These are phyloP conservation scores for Dictyostelium citrinum DNA, from an alignment of 78 protist genomes.

Conservation along the genomic window DNA sequence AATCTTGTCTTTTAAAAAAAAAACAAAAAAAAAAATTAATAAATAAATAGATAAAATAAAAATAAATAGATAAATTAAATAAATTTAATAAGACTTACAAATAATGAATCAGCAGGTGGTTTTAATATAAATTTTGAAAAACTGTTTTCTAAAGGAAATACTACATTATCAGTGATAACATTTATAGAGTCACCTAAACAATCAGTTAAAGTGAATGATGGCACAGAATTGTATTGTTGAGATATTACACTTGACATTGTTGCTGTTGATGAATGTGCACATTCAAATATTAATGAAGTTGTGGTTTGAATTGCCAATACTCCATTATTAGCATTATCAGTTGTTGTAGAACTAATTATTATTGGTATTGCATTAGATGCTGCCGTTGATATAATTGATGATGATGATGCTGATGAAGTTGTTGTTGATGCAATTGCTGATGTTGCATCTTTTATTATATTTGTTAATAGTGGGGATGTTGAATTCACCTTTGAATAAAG, in stretches of 20 bases:
- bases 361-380: background rate
- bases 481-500: background rate
- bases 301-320: background rate
- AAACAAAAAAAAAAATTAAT: background rate
- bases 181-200: background rate
- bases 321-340: background rate
- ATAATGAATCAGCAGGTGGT: background rate
- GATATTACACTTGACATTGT: background rate
- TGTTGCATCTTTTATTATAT: background rate
- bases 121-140: background rate
- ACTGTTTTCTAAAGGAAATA: background rate
- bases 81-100: background rate
- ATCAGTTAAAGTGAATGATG: background rate
- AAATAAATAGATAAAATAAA: too few relatives aligned
- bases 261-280: background rate
- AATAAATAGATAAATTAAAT: background rate
- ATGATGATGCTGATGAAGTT: background rate
- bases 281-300: background rate
- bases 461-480: background rate
- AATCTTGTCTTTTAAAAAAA: background rate
- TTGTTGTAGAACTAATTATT: background rate
- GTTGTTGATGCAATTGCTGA: background rate
- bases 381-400: background rate
- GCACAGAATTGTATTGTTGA: background rate
- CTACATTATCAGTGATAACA: background rate